These are phyloP conservation scores for Rubia yunnanensis DNA, from an alignment of 257 asterid genomes.

Conservation along the genomic window DNA sequence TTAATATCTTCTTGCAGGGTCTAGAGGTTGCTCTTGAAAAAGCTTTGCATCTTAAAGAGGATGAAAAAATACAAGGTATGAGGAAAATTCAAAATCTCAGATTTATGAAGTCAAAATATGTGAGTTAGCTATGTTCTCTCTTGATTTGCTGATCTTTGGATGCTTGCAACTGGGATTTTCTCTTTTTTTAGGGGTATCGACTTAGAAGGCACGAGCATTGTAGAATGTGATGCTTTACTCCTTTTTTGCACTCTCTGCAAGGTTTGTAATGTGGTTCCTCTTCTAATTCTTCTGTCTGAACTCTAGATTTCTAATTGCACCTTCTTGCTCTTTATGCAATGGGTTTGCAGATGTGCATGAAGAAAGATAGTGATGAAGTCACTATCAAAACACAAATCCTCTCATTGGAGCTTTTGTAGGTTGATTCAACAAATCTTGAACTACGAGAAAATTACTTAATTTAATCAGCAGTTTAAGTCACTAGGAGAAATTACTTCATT, in stretches of 20 bases:
- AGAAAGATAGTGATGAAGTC: slow-evolving; percentile 89
- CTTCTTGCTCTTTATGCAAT: slow-evolving; percentile 19
- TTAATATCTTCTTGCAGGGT: slow-evolving; percentile 46
- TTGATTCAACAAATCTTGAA: slow-evolving; percentile 23
- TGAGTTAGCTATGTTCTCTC: slow-evolving; percentile 6
- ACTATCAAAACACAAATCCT: slow-evolving; percentile 82
- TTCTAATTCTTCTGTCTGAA: slow-evolving; percentile 13
- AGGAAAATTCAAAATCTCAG: slow-evolving; percentile 16
- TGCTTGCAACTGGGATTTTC: slow-evolving; percentile 24
- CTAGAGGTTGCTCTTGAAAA: slow-evolving; percentile 97
- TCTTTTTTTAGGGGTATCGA: slow-evolving; percentile 53
- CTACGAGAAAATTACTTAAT: slow-evolving; percentile 1
- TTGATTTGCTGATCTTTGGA: slow-evolving; percentile 11
- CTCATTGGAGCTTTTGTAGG: slow-evolving; percentile 98
- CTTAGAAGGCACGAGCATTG: slow-evolving; percentile 62
- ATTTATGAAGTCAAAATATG: slow-evolving; percentile 14
- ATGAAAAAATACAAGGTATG: slow-evolving; percentile 78
- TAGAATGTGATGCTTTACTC: slow-evolving; percentile 85
- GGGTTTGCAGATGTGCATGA: slow-evolving; percentile 89
- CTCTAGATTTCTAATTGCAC: slow-evolving; percentile 17
- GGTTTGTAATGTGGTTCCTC: slow-evolving; percentile 52
- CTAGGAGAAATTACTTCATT: neutral
- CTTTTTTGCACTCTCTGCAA: slow-evolving; percentile 97
- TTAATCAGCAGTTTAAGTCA: neutral
- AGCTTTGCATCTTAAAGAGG: slow-evolving; percentile 92